These are phyloP conservation scores for Aleurites moluccanus DNA, from an alignment of 441 rosid species.

Conservation along the genomic window DNA sequence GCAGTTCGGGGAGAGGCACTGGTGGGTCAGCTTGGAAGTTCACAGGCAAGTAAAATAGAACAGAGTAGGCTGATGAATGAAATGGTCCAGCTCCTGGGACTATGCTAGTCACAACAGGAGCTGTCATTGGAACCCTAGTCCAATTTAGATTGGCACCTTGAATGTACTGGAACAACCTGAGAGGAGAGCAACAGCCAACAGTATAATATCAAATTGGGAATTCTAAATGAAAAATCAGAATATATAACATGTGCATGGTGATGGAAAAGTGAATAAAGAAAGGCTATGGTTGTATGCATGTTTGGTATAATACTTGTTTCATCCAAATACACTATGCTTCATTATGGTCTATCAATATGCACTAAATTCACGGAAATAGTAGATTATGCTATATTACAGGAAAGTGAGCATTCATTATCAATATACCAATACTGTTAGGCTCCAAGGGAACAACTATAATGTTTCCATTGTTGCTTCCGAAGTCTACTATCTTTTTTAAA, in stretches of 20 bases:
- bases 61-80: slow-evolving; percentile 50
- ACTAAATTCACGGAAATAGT: neutral
- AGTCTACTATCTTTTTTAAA: too few species aligned
- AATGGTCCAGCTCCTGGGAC: slow-evolving; percentile 71
- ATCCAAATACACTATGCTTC: too few species aligned
- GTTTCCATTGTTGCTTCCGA: neutral
- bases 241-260: neutral
- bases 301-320: too few species aligned
- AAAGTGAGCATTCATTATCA: neutral
- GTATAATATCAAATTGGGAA: neutral
- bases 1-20: slow-evolving; percentile 50
- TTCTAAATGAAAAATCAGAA: neutral
- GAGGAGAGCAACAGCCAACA: slow-evolving; percentile 6
- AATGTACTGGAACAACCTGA: slow-evolving; percentile 65
- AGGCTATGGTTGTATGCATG: neutral
- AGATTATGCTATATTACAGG: neutral
- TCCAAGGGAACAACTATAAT: neutral
- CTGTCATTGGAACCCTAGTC: slow-evolving; percentile 65
- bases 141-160: slow-evolving; percentile 70
- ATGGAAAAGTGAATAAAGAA: neutral
- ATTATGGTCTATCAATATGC: too few species aligned
- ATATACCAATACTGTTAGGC: neutral
- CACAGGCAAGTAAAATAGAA: slow-evolving; percentile 54
- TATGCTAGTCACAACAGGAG: slow-evolving; percentile 57
- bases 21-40: slow-evolving; percentile 66